A percentile compares a stretch with the other conserved stretches of the same genome.
phyloP scores from a whole-genome alignment of 75 land plant genomes.

The Azolla pinnata region DNA sequence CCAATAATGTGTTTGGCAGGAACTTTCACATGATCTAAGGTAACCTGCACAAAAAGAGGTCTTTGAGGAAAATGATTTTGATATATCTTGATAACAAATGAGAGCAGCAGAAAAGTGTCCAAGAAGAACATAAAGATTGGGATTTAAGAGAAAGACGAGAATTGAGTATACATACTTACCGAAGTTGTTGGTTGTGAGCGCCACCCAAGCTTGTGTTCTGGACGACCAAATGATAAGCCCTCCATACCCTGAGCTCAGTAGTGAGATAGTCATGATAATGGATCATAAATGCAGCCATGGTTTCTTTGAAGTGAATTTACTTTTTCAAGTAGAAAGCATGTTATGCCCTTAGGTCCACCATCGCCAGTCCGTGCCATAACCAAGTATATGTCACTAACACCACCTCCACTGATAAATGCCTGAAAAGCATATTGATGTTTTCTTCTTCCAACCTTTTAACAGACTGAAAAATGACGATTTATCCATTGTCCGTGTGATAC shows the following conservation, averaged over 20 bases:
- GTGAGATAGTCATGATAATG: too few relatives aligned
- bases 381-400: constrained; percentile 37
- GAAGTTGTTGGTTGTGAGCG: constrained; percentile 36
- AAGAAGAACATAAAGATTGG: neutral
- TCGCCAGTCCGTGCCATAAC: constrained; percentile 40
- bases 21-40: constrained; percentile 31
- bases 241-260: constrained; percentile 24
- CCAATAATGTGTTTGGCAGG: constrained; percentile 28
- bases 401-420: constrained; percentile 44
- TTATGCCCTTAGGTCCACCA: constrained; percentile 35
- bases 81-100: too few relatives aligned
- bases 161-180: constrained; percentile 8
- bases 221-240: constrained; percentile 38
- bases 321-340: constrained; percentile 38
- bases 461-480: too few relatives aligned
- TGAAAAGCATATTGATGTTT: constrained; percentile 8
- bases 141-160: neutral
- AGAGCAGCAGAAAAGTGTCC: too few relatives aligned
- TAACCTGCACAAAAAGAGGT: constrained; percentile 15
- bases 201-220: constrained; percentile 42
- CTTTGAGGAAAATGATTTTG: neutral
- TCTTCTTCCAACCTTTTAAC: too few relatives aligned
- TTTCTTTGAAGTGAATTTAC: too few relatives aligned
- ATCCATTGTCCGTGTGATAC: too few relatives aligned
- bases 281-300: too few relatives aligned